These are phyloP conservation scores for Pseudozyma hubeiensis DNA, from an alignment of 1,284 basidiomycete genomes.

Conservation along the genomic window DNA sequence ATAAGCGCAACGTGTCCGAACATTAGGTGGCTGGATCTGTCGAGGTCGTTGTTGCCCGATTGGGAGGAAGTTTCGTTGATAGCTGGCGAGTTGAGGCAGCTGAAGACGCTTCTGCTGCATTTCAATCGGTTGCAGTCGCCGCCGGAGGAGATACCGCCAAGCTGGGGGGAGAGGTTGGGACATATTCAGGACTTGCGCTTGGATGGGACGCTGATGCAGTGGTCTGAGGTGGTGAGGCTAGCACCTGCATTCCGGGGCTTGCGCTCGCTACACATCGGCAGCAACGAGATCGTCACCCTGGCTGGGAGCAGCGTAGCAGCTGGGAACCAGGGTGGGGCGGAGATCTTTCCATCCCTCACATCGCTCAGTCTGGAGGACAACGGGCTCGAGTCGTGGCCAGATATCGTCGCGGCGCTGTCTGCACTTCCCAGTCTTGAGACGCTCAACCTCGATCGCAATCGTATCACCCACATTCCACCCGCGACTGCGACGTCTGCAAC, in stretches of 20 bases:
- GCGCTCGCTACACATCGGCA: slow-evolving; percentile 78
- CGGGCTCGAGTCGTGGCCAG: slow-evolving; percentile 75
- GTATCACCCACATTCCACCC: slow-evolving; percentile 73
- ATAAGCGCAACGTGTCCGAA: slow-evolving; percentile 77
- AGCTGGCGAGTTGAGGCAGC: slow-evolving; percentile 74
- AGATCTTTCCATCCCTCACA: slow-evolving; percentile 69
- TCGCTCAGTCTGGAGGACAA: slow-evolving; percentile 83
- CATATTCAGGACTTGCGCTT: slow-evolving; percentile 78
- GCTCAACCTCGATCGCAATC: slow-evolving; percentile 79
- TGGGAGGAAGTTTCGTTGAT: slow-evolving; percentile 81
- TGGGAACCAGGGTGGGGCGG: background rate
- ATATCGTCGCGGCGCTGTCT: slow-evolving; percentile 72
- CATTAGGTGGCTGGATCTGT: slow-evolving; percentile 83
- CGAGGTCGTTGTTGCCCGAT: slow-evolving; percentile 78
- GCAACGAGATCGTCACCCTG: slow-evolving; percentile 74
- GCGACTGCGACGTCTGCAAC: slow-evolving; percentile 53
- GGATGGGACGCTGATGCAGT: slow-evolving; percentile 79
- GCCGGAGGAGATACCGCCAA: slow-evolving; percentile 55
- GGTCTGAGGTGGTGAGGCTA: slow-evolving; percentile 74
- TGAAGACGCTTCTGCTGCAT: slow-evolving; percentile 77
- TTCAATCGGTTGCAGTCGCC: slow-evolving; percentile 66
- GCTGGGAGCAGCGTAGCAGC: too few relatives aligned
- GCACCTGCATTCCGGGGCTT: slow-evolving; percentile 75
- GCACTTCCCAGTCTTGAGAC: slow-evolving; percentile 75
- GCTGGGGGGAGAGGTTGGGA: slow-evolving; percentile 71